Percentiles rank a stretch among this genome's conserved stretches.
Evolutionary conservation across 148 eudicot species (phyloP).

Genomic region (Agrostemma githago): DNA sequence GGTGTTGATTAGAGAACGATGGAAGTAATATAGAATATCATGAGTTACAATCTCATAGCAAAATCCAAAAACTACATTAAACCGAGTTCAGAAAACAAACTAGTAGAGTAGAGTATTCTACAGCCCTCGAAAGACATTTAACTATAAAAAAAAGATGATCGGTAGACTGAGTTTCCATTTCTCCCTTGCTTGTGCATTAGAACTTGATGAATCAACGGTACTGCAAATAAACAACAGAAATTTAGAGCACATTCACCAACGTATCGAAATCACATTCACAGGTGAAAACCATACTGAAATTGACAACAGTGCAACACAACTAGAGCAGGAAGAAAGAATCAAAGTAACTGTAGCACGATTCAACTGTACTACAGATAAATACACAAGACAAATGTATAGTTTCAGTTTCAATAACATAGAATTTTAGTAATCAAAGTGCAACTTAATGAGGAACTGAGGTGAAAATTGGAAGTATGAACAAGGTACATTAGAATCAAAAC

Average conservation of each 20-base stretch:
- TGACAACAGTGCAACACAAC: no score
- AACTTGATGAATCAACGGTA: slow-evolving; percentile 2
- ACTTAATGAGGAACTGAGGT: no score
- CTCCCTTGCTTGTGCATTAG: slow-evolving; percentile 1
- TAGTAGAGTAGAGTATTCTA: background rate
- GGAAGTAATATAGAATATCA: background rate
- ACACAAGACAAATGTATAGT: background rate
- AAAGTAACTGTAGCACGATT: background rate
- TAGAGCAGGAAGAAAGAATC: no score
- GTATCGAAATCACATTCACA: no score
- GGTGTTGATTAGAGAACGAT: background rate
- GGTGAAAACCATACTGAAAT: no score
- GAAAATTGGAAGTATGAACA: no score
- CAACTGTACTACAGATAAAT: background rate
- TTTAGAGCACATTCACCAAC: background rate
- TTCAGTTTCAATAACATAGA: no score
- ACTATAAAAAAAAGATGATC: background rate
- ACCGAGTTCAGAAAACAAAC: background rate
- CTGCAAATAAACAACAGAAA: slow-evolving; percentile 7
- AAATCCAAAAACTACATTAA: slow-evolving; percentile 11
- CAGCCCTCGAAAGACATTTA: background rate
- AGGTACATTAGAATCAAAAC: no score
- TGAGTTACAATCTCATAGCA: background rate
- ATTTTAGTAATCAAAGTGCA: no score
- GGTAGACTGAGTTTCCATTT: background rate